Base-by-base conservation (phyloP, 805 yeast genomes). In the Monosporozyma aquatica region DNA sequence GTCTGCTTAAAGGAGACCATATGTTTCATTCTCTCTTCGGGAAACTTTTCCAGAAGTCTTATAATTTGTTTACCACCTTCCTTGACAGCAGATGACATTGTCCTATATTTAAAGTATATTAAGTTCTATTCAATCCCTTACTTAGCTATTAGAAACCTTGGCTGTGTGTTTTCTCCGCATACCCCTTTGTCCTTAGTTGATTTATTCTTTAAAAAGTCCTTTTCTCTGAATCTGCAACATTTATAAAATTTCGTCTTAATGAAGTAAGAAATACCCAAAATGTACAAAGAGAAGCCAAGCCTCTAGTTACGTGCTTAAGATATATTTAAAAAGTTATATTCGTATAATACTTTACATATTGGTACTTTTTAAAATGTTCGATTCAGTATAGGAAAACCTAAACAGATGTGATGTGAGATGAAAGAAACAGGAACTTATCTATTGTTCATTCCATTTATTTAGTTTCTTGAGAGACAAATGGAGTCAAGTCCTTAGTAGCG, bases 401-500 rank as follows among this genome's bases (percentile, higher is more conserved):
- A n/a, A n/a, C n/a, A n/a, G n/a, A n/a, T 5, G 17, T 28, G 5
- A 14, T 18, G 5, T 9, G 10, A 32, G 22, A 9, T 6, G 18
- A n/a, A 18, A 9, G 13, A 18, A 18, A 29, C 6, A 29, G 7
- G 33, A 29, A 29, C 14, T 29, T 29, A 14, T n/a, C n/a, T n/a
- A n/a, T n/a, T 6, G 5, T 7, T 29, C 11, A 18, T 11, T 1
- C n/a, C 2, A 10, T 23, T 25, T 40, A 40, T 40, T 40, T 40
- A 29, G 43, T 32, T 22, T 40, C 43, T 68, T 80, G 85, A 42
- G 82, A 61, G 60, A 81, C 95, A 59, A 90, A 90, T 35, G 80
- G 80, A 34, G 74, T 69, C 54, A 90, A 74, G 43, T 70, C 60
- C 52, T 76, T 67, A 43, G 95, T 87, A 54, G 94, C 96, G 62